Evolutionary conservation across 768 basidiomycete genomes (phyloP), one percentile per base, ranked within the genome.

Genomic region (Rhodosporidiobolus odoratus): DNA sequence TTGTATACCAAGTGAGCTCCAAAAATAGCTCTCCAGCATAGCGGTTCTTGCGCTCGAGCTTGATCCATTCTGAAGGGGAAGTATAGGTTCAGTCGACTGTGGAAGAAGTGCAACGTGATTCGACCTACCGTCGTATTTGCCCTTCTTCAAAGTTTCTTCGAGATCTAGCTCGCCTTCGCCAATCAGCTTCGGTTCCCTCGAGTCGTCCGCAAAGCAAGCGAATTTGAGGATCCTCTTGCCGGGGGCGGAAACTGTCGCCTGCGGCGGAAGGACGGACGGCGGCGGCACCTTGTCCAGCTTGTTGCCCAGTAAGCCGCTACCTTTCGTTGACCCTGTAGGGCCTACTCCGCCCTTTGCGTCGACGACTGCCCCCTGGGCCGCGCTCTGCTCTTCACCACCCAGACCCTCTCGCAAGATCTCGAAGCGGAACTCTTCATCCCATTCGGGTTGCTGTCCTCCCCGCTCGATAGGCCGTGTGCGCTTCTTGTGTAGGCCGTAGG

Each of bases 401-500:
- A 48, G 21, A 0, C 43, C 64, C 6, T 65, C 71, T 16, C 40
- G 59, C 52, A 70, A 67, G 57, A 97, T 83, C 9, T 87, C 84
- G 78, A 92, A 98, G 52, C 91, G 86, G 62, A 94, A 79, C 79
- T 96, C 92, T 41, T 86, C 86, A 77, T 96, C 93, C 92, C 93
- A 97, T 68, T 88, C 85, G 3, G 94, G 94, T 79, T 91, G 89
- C 77, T 97, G 94, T 0, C 94, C 94, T 4, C 93, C 93, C 77
- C 88, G 91, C 74, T 86, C 83, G 76, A 91, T 89, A 68, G 87
- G 84, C 62, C 85, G 82, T 1, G 91, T 92, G 66, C 85, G 84
- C 77, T 89, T 86, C 61, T 84, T 86, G 25, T 81, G 81, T 47
- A 86, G 86, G 79, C 82, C 89, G 62, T 93, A 80, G 4, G 82